Evolutionary conservation across 257 asterid species (phyloP), one percentile per base, ranked within the genome.

Genomic region (Echium plantagineum): DNA sequence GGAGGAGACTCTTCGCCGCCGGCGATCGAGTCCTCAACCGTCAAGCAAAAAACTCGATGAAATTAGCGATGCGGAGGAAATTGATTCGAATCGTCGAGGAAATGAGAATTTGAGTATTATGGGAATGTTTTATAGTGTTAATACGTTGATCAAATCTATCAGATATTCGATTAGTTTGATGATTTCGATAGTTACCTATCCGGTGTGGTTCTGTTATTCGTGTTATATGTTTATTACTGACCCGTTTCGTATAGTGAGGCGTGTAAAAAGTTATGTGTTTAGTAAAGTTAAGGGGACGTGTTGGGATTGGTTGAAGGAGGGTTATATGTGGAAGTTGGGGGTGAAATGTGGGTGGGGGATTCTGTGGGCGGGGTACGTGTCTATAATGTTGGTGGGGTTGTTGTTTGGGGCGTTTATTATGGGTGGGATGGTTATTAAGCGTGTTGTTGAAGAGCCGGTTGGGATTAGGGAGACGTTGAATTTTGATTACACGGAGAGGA

Each of bases 301-400:
- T 61, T 72, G 78, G 35, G 67, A 79, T 71, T 84, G 93, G 86
- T 69, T 88, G 58, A 77, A 71, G 59, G 86, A 81, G 58, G 75
- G 69, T 30, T 81, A 82, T 7, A 48, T 81, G 18, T 81, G 90
- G 89, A 89, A 75, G 68, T 70, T 82, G 55, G 90, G 85, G 16
- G 51, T 93, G 76, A 89, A 80, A 66, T 75, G 84, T 30, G 86
- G 87, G 20, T 89, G 97, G 99, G 99, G 99, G 56, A 63, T 90
- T 60, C 69, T 93, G 80, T 89, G 95, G 97, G 77, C 94, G 5
- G 74, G 71, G 68, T 93, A 93, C 54, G 97, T 86, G 38, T 81
- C 91, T 66, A 55, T 78, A 67, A 81, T 89, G 24, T 75, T 93
- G 84, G 76, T 80, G 32, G 79, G 79, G 48, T 66, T 89, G 60